A percentile compares a stretch with the other conserved stretches of the same genome.
phyloP scores from a whole-genome alignment of 1,284 basidiomycete genomes.

The Ustilago esculenta region DNA sequence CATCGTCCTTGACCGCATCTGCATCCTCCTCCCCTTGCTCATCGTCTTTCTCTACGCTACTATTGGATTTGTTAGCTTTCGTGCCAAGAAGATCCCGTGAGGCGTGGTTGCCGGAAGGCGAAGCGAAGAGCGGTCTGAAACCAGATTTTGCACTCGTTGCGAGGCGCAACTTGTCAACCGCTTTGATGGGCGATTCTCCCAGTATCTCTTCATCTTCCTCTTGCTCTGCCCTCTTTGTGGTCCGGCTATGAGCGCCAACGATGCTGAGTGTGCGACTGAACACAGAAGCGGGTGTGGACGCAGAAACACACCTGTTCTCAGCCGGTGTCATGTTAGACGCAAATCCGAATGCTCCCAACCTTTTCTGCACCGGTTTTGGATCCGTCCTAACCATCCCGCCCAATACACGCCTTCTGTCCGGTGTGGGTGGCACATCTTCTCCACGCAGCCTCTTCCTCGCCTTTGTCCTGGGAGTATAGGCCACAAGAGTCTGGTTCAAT shows the following conservation, averaged over 20 bases:
- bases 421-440: constrained; percentile 55
- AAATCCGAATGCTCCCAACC: constrained; percentile 27
- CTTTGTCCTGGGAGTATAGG: constrained; percentile 57
- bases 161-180: constrained; percentile 6
- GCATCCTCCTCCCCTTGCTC: constrained; percentile 1
- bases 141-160: constrained; percentile 5
- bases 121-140: constrained; percentile 37
- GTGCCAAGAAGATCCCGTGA: constrained; percentile 10
- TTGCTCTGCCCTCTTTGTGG: not conserved
- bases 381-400: constrained; percentile 7
- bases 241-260: too few species aligned
- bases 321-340: constrained; percentile 6
- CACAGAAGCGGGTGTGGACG: constrained; percentile 2
- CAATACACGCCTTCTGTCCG: constrained; percentile 4
- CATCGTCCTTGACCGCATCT: constrained; percentile 23
- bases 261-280: constrained; percentile 7
- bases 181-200: constrained; percentile 26
- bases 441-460: constrained; percentile 59
- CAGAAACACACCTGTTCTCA: not conserved
- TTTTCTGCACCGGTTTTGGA: constrained; percentile 10
- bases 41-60: too few species aligned
- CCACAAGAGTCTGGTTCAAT: constrained; percentile 18
- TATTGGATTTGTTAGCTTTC: too few species aligned
- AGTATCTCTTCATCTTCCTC: constrained; percentile 9
- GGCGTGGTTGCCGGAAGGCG: constrained; percentile 18